These are phyloP conservation scores for Suhomyces tanzawaensis DNA, from an alignment of 805 yeast genomes.

Conservation along the genomic window DNA sequence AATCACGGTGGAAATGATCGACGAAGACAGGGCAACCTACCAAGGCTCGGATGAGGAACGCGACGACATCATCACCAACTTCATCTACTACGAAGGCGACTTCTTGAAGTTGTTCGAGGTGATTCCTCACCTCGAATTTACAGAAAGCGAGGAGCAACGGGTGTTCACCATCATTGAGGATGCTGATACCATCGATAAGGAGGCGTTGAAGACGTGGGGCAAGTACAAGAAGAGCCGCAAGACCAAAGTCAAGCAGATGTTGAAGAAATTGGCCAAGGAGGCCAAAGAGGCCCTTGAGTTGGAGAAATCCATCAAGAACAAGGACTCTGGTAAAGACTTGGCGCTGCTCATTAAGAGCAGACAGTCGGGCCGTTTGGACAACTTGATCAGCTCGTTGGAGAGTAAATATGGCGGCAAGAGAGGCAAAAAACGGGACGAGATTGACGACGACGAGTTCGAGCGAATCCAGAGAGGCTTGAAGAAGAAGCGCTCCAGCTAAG, in stretches of 20 bases:
- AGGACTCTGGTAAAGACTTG: constrained; percentile 43
- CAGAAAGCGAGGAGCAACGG: constrained; percentile 58
- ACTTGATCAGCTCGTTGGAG: constrained; percentile 47
- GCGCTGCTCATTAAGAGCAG: constrained; percentile 49
- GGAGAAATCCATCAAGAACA: constrained; percentile 36
- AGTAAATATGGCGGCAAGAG: constrained; percentile 45
- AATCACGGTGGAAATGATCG: constrained; percentile 64
- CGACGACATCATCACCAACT: constrained; percentile 60
- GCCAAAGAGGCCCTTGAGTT: constrained; percentile 60
- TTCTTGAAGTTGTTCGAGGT: constrained; percentile 66
- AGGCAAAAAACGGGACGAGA: constrained; percentile 37
- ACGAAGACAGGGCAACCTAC: constrained; percentile 62
- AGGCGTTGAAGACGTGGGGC: constrained; percentile 43
- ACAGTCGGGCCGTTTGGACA: constrained; percentile 43
- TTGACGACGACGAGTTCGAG: constrained; percentile 52
- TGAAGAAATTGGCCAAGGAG: constrained; percentile 56
- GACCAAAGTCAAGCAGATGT: constrained; percentile 46
- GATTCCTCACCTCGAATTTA: constrained; percentile 73
- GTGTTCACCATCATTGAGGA: constrained; percentile 49
- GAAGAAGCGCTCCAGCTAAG: no score
- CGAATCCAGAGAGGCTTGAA: constrained; percentile 40
- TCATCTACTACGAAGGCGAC: constrained; percentile 63
- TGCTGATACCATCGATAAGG: constrained; percentile 25
- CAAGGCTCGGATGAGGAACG: constrained; percentile 60
- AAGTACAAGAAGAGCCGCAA: constrained; percentile 50